phyloP scores from a whole-genome alignment of 2,329 filamentous ascomycete genomes.

The Calonectria naviculata region DNA sequence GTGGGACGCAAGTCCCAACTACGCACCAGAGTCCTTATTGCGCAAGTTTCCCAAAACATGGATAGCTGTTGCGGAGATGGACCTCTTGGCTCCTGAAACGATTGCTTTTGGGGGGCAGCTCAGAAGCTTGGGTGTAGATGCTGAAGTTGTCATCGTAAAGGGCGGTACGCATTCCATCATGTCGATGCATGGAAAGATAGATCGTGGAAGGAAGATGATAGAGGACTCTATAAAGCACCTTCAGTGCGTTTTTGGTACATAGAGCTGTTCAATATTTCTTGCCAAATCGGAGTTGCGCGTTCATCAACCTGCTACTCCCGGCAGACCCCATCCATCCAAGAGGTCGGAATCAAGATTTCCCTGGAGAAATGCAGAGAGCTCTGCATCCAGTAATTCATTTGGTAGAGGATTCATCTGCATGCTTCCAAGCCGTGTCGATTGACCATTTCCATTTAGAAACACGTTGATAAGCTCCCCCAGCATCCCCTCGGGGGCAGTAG shows the following conservation, averaged over 20 bases:
- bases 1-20: constrained; percentile 48
- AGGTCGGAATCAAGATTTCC: constrained; percentile 23
- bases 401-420: constrained; percentile 15
- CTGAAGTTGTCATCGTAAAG: constrained; percentile 30
- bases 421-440: constrained; percentile 11
- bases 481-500: constrained; percentile 17
- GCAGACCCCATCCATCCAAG: constrained; percentile 14
- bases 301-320: not conserved
- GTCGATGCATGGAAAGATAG: constrained; percentile 39
- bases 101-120: constrained; percentile 42
- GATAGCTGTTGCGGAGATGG: constrained; percentile 46
- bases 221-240: constrained; percentile 34
- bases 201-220: constrained; percentile 36
- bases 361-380: constrained; percentile 26
- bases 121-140: constrained; percentile 30
- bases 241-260: constrained; percentile 30
- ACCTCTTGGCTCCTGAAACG: constrained; percentile 47
- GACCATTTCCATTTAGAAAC: constrained; percentile 11
- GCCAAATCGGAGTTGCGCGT: not conserved
- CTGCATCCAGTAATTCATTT: constrained; percentile 21
- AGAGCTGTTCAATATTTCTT: not conserved
- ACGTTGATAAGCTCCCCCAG: constrained; percentile 25
- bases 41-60: constrained; percentile 43
- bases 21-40: constrained; percentile 39
- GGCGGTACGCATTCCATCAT: constrained; percentile 41